Percentiles rank a stretch among this genome's conserved stretches.
Conservation (phyloP, 352 stramenopile species). For the Phytopythium boreale region DNA sequence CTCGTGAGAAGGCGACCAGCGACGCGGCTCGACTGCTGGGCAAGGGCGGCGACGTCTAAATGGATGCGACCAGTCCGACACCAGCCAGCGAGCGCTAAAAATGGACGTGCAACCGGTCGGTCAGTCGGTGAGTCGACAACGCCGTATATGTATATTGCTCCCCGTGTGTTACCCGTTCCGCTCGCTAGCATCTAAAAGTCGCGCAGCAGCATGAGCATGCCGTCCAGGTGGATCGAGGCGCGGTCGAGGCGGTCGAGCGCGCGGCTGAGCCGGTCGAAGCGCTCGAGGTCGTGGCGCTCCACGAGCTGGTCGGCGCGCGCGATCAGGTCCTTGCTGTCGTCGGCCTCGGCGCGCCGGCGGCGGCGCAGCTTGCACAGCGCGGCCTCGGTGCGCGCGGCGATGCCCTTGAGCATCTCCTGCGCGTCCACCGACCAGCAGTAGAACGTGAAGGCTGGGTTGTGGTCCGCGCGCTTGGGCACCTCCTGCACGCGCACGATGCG, state of each 20-base stretch:
- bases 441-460: slow-evolving; percentile 87
- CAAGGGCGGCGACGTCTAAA: neutral
- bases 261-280: slow-evolving; percentile 85
- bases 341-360: slow-evolving; percentile 69
- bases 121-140: neutral
- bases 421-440: slow-evolving; percentile 86
- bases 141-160: neutral
- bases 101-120: neutral
- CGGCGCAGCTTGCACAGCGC: slow-evolving; percentile 69
- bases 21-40: neutral
- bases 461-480: slow-evolving; percentile 84
- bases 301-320: slow-evolving; percentile 84
- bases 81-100: neutral
- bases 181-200: slow-evolving; percentile 61
- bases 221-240: slow-evolving; percentile 77
- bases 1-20: no score
- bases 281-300: slow-evolving; percentile 80
- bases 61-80: neutral
- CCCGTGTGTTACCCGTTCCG: neutral
- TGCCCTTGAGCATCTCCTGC: slow-evolving; percentile 50
- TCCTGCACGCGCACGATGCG: slow-evolving; percentile 82
- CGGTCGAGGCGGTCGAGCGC: slow-evolving; percentile 83
- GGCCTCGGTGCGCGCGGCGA: slow-evolving; percentile 66
- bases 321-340: slow-evolving; percentile 88
- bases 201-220: slow-evolving; percentile 87